Evolutionary conservation across 495 filamentous ascomycete species (phyloP), one percentile per base, ranked within the genome.

Genomic region (Penicillium maclennaniae): DNA sequence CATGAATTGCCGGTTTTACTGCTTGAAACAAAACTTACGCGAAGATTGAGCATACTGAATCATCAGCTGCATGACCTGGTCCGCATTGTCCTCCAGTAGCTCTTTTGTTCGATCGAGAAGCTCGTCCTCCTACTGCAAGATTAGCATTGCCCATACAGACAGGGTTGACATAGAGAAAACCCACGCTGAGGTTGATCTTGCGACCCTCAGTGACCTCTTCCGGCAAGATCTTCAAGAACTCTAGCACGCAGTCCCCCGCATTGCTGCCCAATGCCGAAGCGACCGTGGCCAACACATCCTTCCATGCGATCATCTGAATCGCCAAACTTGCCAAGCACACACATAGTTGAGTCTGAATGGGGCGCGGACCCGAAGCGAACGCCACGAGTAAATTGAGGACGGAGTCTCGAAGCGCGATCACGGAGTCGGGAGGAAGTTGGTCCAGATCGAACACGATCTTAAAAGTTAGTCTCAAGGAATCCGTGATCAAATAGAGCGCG

Each of bases 121-220:
- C 65, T 97, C 92, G 65, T 97, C 92, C 84, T 99, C 93, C 92
- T 97, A 16, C 56, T 16, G 16, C 8, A 19, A 9, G 4, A n/a
- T 40, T 40, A 40, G 38, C 38, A 17, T 40, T 40, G 38, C 12
- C 38, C 16, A 20, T 2, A 40, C 2, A 26, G 15, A 15, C 17
- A 21, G n/a, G 5, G 14, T 23, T 23, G 23, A 23, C 23, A 23
- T 2, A 20, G 12, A 27, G 28, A 3, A 72, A 76, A 91, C 91
- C 76, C 92, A 96, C 92, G 79, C 88, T 90, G 72, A 99, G 80
- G 79, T 89, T 95, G 81, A 97, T 95, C 77, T 96, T 97, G 71
- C 93, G 89, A 71, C 95, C 93, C 78, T 97, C 93, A 45, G 89
- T 97, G 68, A 99, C 95, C 81, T 99, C 93, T 78, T 99, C 93